These are phyloP conservation scores for Exserohilum rostratum DNA, from an alignment of 2,329 filamentous ascomycete species.

Conservation along the genomic window DNA sequence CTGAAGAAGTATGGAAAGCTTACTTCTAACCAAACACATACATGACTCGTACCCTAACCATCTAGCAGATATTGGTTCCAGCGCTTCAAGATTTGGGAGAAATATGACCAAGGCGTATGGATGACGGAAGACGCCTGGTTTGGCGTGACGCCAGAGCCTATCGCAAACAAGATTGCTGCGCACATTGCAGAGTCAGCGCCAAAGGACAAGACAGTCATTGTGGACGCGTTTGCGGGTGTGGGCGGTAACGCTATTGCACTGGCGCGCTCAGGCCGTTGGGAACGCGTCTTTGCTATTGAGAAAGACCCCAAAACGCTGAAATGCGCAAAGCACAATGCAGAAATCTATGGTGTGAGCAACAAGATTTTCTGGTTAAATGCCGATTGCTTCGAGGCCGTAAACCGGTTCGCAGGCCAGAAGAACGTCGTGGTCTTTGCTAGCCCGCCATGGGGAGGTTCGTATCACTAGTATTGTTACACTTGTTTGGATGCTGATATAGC, in stretches of 20 bases:
- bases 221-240: slow-evolving; percentile 90
- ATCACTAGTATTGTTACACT: not conserved
- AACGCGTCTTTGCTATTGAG: slow-evolving; percentile 86
- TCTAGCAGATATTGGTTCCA: slow-evolving; percentile 86
- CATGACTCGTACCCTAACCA: too few relatives aligned
- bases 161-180: slow-evolving; percentile 70
- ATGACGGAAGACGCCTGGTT: slow-evolving; percentile 97
- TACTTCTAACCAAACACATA: too few relatives aligned
- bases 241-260: slow-evolving; percentile 97
- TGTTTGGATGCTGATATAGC: slow-evolving; percentile 15
- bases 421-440: slow-evolving; percentile 71
- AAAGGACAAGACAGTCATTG: slow-evolving; percentile 66
- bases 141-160: slow-evolving; percentile 90
- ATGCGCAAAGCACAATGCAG: slow-evolving; percentile 91
- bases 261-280: slow-evolving; percentile 78
- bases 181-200: slow-evolving; percentile 68
- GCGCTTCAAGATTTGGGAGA: slow-evolving; percentile 83
- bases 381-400: slow-evolving; percentile 80
- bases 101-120: slow-evolving; percentile 85
- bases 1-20: slow-evolving; percentile 78
- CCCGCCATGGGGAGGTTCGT: slow-evolving; percentile 74
- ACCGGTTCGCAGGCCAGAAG: slow-evolving; percentile 56
- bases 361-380: slow-evolving; percentile 86
- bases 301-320: slow-evolving; percentile 78
- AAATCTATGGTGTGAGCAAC: slow-evolving; percentile 77